These are phyloP conservation scores for Neurospora sp. DNA, from an alignment of 495 filamentous ascomycete species.

Conservation along the genomic window DNA sequence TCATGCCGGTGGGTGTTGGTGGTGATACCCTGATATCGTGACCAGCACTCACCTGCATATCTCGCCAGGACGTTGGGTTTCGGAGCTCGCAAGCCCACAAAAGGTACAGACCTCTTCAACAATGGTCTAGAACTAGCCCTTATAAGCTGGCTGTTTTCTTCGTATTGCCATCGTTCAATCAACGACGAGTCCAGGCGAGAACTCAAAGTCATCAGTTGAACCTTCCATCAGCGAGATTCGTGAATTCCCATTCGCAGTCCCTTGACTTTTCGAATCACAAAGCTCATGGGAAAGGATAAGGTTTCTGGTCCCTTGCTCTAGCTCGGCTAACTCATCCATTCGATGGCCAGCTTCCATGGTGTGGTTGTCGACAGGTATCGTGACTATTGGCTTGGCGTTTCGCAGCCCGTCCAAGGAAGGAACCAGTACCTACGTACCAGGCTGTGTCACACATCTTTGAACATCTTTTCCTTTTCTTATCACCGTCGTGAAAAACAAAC, in stretches of 20 bases:
- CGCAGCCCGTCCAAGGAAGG: neutral
- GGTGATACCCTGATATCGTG: neutral
- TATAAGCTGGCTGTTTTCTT: neutral
- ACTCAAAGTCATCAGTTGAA: neutral
- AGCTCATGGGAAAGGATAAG: neutral
- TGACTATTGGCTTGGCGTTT: neutral
- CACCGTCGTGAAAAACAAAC: neutral
- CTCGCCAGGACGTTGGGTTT: neutral
- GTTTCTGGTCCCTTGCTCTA: neutral
- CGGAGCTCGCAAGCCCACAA: neutral
- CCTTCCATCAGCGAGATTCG: neutral
- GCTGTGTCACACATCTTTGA: neutral
- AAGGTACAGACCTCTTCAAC: neutral
- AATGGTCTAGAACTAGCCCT: neutral
- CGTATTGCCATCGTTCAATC: neutral
- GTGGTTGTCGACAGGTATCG: neutral
- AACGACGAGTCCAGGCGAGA: neutral
- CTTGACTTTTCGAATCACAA: neutral
- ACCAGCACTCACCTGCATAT: neutral
- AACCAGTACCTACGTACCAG: neutral
- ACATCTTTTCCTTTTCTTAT: neutral
- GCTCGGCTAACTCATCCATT: neutral
- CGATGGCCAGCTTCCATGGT: neutral
- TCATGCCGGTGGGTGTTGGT: neutral
- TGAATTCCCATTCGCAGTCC: neutral